A percentile compares a stretch with the other conserved stretches of the same genome.
phyloP scores from a whole-genome alignment of 2,329 filamentous ascomycete species.

The Dactylonectria macrodidyma region DNA sequence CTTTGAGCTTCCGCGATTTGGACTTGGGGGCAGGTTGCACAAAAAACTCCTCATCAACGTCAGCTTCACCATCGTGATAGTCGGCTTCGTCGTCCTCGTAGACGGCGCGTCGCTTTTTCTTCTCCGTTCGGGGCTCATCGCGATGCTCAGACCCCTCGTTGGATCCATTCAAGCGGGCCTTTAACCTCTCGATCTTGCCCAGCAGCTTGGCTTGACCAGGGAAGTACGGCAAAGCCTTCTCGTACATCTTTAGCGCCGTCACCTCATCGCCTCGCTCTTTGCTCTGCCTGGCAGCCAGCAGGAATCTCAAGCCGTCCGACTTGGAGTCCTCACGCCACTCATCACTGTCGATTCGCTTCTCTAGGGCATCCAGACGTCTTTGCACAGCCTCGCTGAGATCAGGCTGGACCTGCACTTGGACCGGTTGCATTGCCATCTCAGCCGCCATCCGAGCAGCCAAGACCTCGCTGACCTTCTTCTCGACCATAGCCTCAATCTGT shows the following conservation, averaged over 20 bases:
- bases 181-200: conserved; percentile 77
- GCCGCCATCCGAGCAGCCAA: conserved; percentile 79
- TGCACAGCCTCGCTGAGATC: conserved; percentile 85
- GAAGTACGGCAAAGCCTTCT: conserved; percentile 87
- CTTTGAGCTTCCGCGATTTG: conserved; percentile 51
- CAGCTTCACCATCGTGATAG: conserved; percentile 58
- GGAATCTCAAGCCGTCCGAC: conserved; percentile 85
- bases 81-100: conserved; percentile 56
- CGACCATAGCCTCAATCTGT: conserved; percentile 91
- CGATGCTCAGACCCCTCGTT: conserved; percentile 34
- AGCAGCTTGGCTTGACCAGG: conserved; percentile 85
- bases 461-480: conserved; percentile 92
- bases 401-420: conserved; percentile 54
- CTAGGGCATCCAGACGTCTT: conserved; percentile 84
- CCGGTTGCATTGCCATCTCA: conserved; percentile 54
- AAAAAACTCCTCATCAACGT: conserved; percentile 57
- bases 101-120: conserved; percentile 49
- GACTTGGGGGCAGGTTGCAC: conserved; percentile 45
- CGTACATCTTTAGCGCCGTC: conserved; percentile 87
- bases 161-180: conserved; percentile 62
- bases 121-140: conserved; percentile 44
- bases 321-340: conserved; percentile 77
- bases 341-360: conserved; percentile 83
- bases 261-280: conserved; percentile 86
- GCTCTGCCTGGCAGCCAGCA: conserved; percentile 94